Evolutionary conservation across 2,329 filamentous ascomycete species (phyloP).

Genomic region (Neobulgaria alba): DNA sequence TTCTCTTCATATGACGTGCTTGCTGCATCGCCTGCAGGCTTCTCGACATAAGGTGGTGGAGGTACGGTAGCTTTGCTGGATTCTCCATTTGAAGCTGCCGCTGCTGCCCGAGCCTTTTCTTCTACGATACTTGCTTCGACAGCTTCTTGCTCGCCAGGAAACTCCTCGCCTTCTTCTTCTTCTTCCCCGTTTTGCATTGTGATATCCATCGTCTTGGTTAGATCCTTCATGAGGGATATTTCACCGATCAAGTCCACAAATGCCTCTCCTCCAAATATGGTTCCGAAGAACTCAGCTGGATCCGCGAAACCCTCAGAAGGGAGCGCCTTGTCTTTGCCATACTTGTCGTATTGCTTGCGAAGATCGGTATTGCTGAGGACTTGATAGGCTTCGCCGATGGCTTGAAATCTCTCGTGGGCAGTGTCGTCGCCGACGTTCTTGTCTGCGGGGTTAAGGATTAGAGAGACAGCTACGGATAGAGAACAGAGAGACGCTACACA

Average conservation of each 20-base stretch:
- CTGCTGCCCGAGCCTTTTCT: constrained; percentile 22
- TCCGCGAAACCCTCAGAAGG: constrained; percentile 91
- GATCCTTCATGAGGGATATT: constrained; percentile 96
- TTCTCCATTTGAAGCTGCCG: constrained; percentile 5
- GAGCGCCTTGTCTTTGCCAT: constrained; percentile 89
- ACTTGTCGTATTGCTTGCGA: constrained; percentile 90
- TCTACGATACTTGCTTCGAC: constrained; percentile 42
- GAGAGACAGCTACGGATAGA: constrained; percentile 1
- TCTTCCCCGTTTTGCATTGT: constrained; percentile 76
- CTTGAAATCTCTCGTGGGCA: constrained; percentile 90
- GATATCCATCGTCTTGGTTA: constrained; percentile 98
- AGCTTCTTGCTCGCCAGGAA: constrained; percentile 49
- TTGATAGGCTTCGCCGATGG: constrained; percentile 65
- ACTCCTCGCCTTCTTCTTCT: constrained; percentile 48
- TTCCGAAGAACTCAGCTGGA: constrained; percentile 93
- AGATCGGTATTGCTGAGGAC: constrained; percentile 83
- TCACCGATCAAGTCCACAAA: constrained; percentile 97
- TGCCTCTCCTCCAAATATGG: constrained; percentile 95
- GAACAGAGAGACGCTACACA: constrained; percentile 7
- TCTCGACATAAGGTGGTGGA: constrained; percentile 17
- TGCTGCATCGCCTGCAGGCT: constrained; percentile 11
- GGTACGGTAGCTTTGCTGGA: background rate
- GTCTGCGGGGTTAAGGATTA: constrained; percentile 43
- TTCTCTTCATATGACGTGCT: too few relatives aligned
- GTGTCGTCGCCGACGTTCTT: constrained; percentile 97